These are phyloP conservation scores for Leccinellum rugosiceps DNA, from an alignment of 768 basidiomycete genomes.

Conservation along the genomic window DNA sequence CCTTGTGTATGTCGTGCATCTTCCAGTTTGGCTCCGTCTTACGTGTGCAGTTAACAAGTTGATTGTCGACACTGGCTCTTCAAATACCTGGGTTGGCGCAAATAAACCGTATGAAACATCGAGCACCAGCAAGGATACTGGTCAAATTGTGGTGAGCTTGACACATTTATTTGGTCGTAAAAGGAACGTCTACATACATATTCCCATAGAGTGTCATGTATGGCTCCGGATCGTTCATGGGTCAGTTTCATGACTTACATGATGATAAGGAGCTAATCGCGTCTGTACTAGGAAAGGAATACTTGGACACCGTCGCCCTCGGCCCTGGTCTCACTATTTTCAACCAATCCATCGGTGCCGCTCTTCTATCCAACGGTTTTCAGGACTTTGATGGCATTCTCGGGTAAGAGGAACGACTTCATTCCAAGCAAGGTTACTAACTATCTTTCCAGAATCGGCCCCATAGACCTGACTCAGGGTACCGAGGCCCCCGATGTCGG, in stretches of 20 bases:
- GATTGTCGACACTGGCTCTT: slow-evolving; percentile 58
- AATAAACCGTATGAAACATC: slow-evolving; percentile 42
- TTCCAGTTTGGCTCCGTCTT: background rate
- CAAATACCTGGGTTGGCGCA: slow-evolving; percentile 72
- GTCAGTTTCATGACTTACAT: slow-evolving; percentile 24
- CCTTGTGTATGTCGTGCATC: slow-evolving; percentile 39
- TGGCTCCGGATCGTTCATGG: slow-evolving; percentile 59
- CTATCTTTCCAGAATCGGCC: slow-evolving; percentile 50
- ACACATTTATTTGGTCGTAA: background rate
- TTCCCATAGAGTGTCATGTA: slow-evolving; percentile 47
- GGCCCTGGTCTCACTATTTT: slow-evolving; percentile 46
- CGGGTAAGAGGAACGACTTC: slow-evolving; percentile 40
- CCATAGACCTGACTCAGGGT: slow-evolving; percentile 50
- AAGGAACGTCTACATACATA: background rate
- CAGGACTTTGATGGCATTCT: slow-evolving; percentile 59
- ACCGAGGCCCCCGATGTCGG: slow-evolving; percentile 9
- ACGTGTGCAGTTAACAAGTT: slow-evolving; percentile 40
- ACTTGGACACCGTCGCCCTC: slow-evolving; percentile 53
- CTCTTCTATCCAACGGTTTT: slow-evolving; percentile 42
- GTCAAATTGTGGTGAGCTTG: slow-evolving; percentile 44
- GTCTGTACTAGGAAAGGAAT: slow-evolving; percentile 37
- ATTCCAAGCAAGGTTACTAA: background rate
- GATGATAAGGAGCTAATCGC: background rate
- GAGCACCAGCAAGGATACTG: slow-evolving; percentile 46
- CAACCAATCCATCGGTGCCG: slow-evolving; percentile 64